Percentiles rank a stretch among this genome's conserved stretches.
Conservation (phyloP, 768 basidiomycete species). For the Lactarius hengduanensis region DNA sequence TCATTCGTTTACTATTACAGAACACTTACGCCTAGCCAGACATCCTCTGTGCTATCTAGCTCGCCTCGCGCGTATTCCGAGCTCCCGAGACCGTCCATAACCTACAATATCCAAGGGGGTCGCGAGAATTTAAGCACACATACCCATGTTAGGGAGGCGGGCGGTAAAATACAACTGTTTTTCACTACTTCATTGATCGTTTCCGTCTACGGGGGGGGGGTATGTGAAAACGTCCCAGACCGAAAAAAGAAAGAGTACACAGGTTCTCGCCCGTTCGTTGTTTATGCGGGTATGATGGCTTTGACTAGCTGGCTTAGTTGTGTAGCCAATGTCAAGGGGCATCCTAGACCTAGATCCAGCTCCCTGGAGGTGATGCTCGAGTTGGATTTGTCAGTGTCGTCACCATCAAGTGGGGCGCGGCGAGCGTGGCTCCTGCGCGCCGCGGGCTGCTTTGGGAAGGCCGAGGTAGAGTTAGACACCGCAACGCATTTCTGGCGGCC, state of each 20-base stretch:
- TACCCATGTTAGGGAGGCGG: too few relatives aligned
- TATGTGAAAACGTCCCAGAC: neutral
- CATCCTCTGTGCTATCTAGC: too few relatives aligned
- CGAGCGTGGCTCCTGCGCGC: neutral
- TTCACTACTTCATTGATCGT: neutral
- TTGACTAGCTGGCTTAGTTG: neutral
- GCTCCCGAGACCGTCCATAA: too few relatives aligned
- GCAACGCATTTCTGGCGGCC: neutral
- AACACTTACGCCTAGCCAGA: too few relatives aligned
- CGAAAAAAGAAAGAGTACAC: neutral
- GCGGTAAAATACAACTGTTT: neutral
- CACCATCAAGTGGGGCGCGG: neutral
- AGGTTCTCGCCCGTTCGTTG: neutral
- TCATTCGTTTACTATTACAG: too few relatives aligned
- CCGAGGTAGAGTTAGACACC: neutral
- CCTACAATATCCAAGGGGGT: too few relatives aligned
- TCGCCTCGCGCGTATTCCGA: too few relatives aligned
- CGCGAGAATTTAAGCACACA: too few relatives aligned
- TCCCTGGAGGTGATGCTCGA: neutral
- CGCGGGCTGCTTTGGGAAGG: neutral
- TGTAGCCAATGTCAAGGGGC: neutral
- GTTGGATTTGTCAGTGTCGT: neutral
- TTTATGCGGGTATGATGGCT: neutral
- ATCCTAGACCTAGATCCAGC: neutral
- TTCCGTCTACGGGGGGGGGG: neutral